These are phyloP conservation scores for Pseudocercospora macadamiae DNA, from an alignment of 2,329 filamentous ascomycete genomes.

Conservation along the genomic window DNA sequence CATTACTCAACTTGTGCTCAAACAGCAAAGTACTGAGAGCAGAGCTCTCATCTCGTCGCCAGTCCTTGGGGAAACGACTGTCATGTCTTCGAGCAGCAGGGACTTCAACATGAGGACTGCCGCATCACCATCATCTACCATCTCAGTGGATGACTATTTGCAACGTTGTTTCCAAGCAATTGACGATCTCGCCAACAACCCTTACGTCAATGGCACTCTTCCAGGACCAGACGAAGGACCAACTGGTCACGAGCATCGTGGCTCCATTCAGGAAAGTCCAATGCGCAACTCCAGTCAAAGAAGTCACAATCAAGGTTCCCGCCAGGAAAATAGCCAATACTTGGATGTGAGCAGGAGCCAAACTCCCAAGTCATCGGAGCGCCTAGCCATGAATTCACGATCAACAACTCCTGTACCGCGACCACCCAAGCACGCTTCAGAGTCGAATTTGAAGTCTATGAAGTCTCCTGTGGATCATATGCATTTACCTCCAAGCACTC, in stretches of 20 bases:
- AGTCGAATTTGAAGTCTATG: neutral
- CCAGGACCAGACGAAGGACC: constrained; percentile 1
- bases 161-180: constrained; percentile 6
- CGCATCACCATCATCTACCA: neutral
- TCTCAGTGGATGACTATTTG: constrained; percentile 4
- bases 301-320: neutral
- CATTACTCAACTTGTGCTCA: neutral
- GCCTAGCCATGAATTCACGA: neutral
- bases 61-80: neutral
- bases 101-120: constrained; percentile 1
- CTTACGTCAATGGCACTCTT: constrained; percentile 7
- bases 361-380: neutral
- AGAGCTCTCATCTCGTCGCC: neutral
- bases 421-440: neutral
- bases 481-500: neutral
- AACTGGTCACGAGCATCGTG: neutral
- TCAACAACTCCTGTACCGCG: neutral
- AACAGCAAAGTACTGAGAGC: neutral
- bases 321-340: neutral
- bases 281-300: neutral
- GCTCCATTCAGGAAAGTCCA: constrained; percentile 2
- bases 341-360: constrained; percentile 1
- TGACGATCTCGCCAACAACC: constrained; percentile 8
- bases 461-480: constrained; percentile 2
- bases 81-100: constrained; percentile 1